phyloP scores from a whole-genome alignment of 495 filamentous ascomycete genomes.

The Choiromyces venosus region DNA sequence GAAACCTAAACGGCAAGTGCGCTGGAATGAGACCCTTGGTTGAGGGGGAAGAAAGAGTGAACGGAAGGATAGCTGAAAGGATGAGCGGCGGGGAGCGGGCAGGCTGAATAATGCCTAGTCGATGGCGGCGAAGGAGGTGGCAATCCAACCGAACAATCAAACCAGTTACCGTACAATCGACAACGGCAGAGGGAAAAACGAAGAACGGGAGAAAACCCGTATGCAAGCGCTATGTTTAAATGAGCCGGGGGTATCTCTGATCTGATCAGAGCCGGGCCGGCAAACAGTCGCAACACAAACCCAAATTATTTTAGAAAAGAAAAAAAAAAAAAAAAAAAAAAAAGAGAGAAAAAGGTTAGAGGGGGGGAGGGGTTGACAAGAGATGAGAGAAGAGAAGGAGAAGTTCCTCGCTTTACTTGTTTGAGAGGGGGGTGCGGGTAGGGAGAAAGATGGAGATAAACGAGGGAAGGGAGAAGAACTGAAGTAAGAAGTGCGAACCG shows the following conservation, averaged over 20 bases:
- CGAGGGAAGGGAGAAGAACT: constrained; percentile 43
- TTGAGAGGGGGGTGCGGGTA: background rate
- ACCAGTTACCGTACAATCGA: constrained; percentile 8
- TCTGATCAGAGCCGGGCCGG: constrained; percentile 10
- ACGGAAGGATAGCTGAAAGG: background rate
- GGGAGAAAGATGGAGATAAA: constrained; percentile 19
- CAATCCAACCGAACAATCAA: background rate
- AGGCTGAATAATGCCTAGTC: background rate
- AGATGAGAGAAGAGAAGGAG: background rate
- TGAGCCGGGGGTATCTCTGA: constrained; percentile 34
- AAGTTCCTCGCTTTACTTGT: background rate
- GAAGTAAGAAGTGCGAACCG: constrained; percentile 40
- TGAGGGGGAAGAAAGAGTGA: background rate
- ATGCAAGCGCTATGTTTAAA: constrained; percentile 31
- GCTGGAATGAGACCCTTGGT: background rate
- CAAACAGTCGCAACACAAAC: background rate
- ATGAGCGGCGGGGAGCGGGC: constrained; percentile 4
- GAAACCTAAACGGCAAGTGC: constrained; percentile 3
- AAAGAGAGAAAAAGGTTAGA: background rate
- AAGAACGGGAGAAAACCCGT: constrained; percentile 25
- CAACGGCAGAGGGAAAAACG: constrained; percentile 22
- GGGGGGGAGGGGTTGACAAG: background rate
- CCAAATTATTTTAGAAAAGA: background rate
- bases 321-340: background rate
- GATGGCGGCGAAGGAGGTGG: constrained; percentile 4